Evolutionary conservation across 352 stramenopile species (phyloP).

Genomic region (Phytophthora citrophthora): DNA sequence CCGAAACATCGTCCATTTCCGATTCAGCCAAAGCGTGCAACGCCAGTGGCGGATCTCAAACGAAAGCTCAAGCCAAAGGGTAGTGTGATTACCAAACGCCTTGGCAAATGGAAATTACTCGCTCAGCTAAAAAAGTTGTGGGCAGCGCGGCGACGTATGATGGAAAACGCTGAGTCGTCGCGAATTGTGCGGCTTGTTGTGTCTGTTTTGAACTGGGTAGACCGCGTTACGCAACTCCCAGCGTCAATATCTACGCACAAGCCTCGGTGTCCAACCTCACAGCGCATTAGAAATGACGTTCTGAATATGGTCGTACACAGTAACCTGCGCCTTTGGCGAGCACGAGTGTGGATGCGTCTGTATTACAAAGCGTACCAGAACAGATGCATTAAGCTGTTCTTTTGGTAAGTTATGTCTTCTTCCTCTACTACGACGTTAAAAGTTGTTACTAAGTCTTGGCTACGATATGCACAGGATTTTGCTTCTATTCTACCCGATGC

Average conservation of each 20-base stretch:
- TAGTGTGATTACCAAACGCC: too few relatives aligned
- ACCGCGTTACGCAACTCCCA: constrained; percentile 43
- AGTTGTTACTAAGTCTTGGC: background rate
- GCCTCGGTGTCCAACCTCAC: constrained; percentile 56
- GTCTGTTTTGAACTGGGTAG: constrained; percentile 24
- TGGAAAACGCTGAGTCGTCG: constrained; percentile 18
- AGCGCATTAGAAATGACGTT: constrained; percentile 58
- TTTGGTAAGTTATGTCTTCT: constrained; percentile 45
- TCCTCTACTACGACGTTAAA: background rate
- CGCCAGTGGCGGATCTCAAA: constrained; percentile 54
- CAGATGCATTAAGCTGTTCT: constrained; percentile 79
- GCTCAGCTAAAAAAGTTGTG: constrained; percentile 37
- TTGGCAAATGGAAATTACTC: constrained; percentile 24
- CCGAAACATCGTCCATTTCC: constrained; percentile 18
- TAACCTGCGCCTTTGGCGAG: constrained; percentile 74
- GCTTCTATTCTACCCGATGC: constrained; percentile 72
- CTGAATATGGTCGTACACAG: constrained; percentile 69
- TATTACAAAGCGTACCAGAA: constrained; percentile 81
- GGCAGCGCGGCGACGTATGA: constrained; percentile 4
- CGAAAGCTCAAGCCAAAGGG: constrained; percentile 30
- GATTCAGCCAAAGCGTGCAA: constrained; percentile 5
- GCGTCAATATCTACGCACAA: constrained; percentile 54
- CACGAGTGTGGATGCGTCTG: constrained; percentile 68
- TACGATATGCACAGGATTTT: constrained; percentile 46
- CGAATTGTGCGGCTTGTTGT: constrained; percentile 20